Conservation (phyloP, 306 rosid genomes). For the Prunus padus region DNA sequence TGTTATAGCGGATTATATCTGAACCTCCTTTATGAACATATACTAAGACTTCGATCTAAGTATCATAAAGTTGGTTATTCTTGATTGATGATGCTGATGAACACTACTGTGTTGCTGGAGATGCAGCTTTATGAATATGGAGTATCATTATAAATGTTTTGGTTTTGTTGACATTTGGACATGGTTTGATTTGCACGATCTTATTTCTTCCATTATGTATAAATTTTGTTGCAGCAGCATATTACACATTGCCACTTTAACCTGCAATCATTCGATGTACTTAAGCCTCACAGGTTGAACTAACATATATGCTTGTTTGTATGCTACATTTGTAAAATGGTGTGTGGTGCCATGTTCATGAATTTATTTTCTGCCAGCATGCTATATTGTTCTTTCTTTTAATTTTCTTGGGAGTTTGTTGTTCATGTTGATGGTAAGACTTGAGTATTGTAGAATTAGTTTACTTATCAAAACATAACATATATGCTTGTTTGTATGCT, state of each 20-base stretch:
- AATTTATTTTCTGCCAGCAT: neutral
- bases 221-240: neutral
- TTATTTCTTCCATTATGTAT: neutral
- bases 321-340: neutral
- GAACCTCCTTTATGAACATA: slow-evolving; percentile 4
- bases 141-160: neutral
- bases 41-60: neutral
- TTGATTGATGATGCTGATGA: slow-evolving; percentile 5
- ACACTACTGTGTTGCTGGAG: neutral
- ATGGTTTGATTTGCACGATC: neutral
- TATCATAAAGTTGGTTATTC: neutral
- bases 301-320: neutral
- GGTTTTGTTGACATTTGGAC: neutral
- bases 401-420: neutral
- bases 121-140: neutral
- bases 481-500: neutral
- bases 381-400: neutral
- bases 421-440: neutral
- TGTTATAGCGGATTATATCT: neutral
- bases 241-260: neutral
- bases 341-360: neutral
- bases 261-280: neutral
- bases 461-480: neutral
- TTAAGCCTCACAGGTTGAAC: neutral
- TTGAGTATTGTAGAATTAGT: neutral